Base-by-base conservation (phyloP, 495 filamentous ascomycete species). In the Penicillium angulare region DNA sequence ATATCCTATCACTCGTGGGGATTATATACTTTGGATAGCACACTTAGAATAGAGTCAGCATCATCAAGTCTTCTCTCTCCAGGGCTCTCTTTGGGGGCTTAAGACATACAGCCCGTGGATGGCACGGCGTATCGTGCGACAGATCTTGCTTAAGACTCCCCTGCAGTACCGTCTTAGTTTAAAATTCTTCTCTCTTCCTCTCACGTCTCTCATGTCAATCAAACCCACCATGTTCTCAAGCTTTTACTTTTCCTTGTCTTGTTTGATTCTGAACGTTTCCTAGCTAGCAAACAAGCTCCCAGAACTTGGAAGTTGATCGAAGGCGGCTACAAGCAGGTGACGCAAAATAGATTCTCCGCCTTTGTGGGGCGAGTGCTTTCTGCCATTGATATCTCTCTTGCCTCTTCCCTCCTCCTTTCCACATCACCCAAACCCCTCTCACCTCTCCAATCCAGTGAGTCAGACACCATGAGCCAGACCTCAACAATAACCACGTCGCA, bases 21-120 rank as follows among this genome's bases (percentile, higher is more conserved):
- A 31, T 38, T 15, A 36, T 47, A 17, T 66, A 91, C 90, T 81
- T 84, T 96, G 92, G 53, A 97, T 95, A 24, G 89, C 90, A 72
- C 90, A 96, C 87, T 90, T 49, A 8, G 40, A 46, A 12, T 16
- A 40, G 46, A 20, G 38, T 45, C 18, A n/a, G n/a, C n/a, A n/a
- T n/a, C n/a, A n/a, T n/a, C 26, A 27, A 45, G 50, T 22, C 34
- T n/a, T n/a, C n/a, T n/a, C n/a, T n/a, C n/a, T n/a, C n/a, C n/a
- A n/a, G n/a, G n/a, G n/a, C n/a, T n/a, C n/a, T n/a, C n/a, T n/a
- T n/a, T n/a, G n/a, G n/a, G n/a, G n/a, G n/a, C n/a, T n/a, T n/a
- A n/a, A n/a, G n/a, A 87, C 87, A 60, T 76, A 92, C 89, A 50
- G 93, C 93, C 50, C 85, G 80, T 52, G 92, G 83, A 75, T 95